Percentiles rank a stretch among this genome's conserved stretches.
These are phyloP conservation scores for Neopestalotiopsis sp. DNA, from an alignment of 2,329 filamentous ascomycete species.

Conservation along the genomic window DNA sequence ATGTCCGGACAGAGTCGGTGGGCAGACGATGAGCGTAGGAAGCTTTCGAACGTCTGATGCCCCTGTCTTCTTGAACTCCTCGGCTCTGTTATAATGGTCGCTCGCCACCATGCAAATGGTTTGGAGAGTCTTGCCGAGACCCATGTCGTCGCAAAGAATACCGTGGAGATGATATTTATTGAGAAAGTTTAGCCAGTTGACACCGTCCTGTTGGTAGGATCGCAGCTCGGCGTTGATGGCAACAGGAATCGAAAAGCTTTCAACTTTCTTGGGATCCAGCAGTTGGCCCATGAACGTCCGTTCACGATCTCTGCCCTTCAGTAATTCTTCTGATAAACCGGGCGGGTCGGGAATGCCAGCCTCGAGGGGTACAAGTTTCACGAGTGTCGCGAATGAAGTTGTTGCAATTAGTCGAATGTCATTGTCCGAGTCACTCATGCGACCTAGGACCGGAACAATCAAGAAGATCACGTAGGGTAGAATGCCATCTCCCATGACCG, in stretches of 20 bases:
- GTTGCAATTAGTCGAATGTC: conserved; percentile 94
- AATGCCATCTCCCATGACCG: conserved; percentile 96
- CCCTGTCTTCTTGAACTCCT: conserved; percentile 85
- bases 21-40: conserved; percentile 93
- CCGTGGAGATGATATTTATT: conserved; percentile 98
- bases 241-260: conserved; percentile 90
- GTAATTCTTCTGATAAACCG: conserved; percentile 84
- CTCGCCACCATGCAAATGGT: conserved; percentile 98
- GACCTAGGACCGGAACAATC: conserved; percentile 92
- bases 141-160: conserved; percentile 99
- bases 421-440: conserved; percentile 98
- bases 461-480: conserved; percentile 98
- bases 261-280: conserved; percentile 95
- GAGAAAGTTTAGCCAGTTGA: conserved; percentile 98
- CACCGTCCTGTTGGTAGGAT: conserved; percentile 97
- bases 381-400: conserved; percentile 94
- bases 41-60: conserved; percentile 78
- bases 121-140: conserved; percentile 95
- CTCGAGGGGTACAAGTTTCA: conserved; percentile 95
- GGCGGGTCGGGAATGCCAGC: conserved; percentile 97
- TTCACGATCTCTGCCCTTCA: conserved; percentile 91
- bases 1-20: conserved; percentile 93
- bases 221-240: conserved; percentile 96
- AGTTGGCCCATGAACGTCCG: conserved; percentile 97
- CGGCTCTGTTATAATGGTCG: conserved; percentile 91